Evolutionary conservation across 2,329 filamentous ascomycete species (phyloP).

Genomic region (Hortaea sp.): DNA sequence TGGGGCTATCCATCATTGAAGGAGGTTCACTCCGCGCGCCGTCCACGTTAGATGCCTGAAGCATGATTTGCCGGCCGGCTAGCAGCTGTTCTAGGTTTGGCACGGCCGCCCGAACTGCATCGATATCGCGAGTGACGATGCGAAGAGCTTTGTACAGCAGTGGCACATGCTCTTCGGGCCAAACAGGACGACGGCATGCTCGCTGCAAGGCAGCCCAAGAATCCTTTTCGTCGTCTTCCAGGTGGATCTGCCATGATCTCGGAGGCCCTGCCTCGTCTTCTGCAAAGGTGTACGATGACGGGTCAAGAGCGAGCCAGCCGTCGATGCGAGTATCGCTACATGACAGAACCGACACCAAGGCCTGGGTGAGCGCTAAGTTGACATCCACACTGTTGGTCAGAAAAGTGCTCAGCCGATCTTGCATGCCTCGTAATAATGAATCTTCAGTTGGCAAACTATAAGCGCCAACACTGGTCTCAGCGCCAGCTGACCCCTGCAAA

Average conservation of each 20-base stretch:
- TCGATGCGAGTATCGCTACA: slow-evolving; percentile 80
- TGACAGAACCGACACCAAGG: slow-evolving; percentile 68
- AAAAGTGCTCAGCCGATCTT: slow-evolving; percentile 62
- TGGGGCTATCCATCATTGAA: slow-evolving; percentile 12
- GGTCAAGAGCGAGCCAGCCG: slow-evolving; percentile 65
- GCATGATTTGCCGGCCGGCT: slow-evolving; percentile 39
- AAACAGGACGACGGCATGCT: slow-evolving; percentile 27
- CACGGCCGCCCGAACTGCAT: slow-evolving; percentile 33
- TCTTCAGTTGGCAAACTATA: slow-evolving; percentile 9
- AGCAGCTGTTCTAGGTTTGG: slow-evolving; percentile 40
- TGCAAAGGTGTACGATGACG: slow-evolving; percentile 10
- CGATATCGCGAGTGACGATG: slow-evolving; percentile 32
- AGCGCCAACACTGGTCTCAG: slow-evolving; percentile 2
- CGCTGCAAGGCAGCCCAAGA: slow-evolving; percentile 15
- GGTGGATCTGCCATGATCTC: slow-evolving; percentile 16
- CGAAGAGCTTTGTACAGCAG: slow-evolving; percentile 33
- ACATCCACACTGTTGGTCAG: slow-evolving; percentile 86
- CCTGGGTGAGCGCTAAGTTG: slow-evolving; percentile 78
- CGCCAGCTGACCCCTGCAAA: not conserved
- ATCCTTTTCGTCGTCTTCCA: slow-evolving; percentile 27
- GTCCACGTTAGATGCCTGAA: slow-evolving; percentile 36
- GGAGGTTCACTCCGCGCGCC: slow-evolving; percentile 15
- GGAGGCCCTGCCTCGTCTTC: slow-evolving; percentile 28
- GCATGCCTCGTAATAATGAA: slow-evolving; percentile 39
- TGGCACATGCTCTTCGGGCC: slow-evolving; percentile 27